Evolutionary conservation across 1,284 basidiomycete genomes (phyloP).

Genomic region (Limonomyces culmigenus): DNA sequence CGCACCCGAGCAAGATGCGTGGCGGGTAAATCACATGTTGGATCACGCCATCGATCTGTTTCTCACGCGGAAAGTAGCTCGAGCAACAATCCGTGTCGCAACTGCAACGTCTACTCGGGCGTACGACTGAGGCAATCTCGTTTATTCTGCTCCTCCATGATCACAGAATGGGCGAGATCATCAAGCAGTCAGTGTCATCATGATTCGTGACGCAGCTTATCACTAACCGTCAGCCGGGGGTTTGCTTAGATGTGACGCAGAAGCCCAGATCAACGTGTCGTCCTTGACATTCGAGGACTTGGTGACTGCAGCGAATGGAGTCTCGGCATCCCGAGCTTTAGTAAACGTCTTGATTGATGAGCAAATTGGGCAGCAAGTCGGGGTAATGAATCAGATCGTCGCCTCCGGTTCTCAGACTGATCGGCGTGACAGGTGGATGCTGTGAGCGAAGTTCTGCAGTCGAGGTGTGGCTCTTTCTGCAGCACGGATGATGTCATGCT

Average conservation of each 20-base stretch:
- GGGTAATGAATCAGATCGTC: conserved; percentile 28
- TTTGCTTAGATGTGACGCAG: conserved; percentile 40
- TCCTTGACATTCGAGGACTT: conserved; percentile 73
- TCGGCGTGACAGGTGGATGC: conserved; percentile 65
- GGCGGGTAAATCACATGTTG: conserved; percentile 37
- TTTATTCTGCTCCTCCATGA: conserved; percentile 88
- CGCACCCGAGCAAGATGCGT: conserved; percentile 60
- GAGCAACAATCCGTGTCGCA: conserved; percentile 72
- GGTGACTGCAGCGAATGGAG: conserved; percentile 68
- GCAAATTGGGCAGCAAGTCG: conserved; percentile 91
- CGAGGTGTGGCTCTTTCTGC: conserved; percentile 93
- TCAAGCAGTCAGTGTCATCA: conserved; percentile 60
- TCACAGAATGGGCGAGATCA: conserved; percentile 77
- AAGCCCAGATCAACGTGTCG: conserved; percentile 50
- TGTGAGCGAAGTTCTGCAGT: conserved; percentile 87
- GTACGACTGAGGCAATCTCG: conserved; percentile 82
- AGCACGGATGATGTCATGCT: conserved; percentile 96
- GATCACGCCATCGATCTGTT: background rate
- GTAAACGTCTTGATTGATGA: conserved; percentile 95
- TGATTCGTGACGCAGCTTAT: background rate
- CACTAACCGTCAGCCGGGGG: background rate
- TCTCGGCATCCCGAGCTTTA: conserved; percentile 71
- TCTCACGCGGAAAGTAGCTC: conserved; percentile 24
- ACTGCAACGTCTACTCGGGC: conserved; percentile 55
- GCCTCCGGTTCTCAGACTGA: conserved; percentile 1